Base-by-base conservation (phyloP, 1,139 yeast species). In the Geotrichum fermentans region DNA sequence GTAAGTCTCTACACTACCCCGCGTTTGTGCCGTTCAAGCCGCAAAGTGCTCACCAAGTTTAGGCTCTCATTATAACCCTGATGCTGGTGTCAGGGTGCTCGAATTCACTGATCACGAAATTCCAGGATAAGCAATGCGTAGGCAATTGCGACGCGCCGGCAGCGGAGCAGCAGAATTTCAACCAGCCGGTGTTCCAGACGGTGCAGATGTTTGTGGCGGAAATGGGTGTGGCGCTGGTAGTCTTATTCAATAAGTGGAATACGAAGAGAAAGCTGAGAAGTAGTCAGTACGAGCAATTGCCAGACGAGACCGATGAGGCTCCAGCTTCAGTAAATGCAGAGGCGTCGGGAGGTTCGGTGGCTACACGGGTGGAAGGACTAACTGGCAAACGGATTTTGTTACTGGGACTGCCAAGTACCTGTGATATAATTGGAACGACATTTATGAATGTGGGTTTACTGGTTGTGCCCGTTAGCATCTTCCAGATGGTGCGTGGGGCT, bases 401-500 rank as follows among this genome's bases (percentile, higher is more conserved):
- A 5, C 61, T 78, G 45, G 70, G 86, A 0, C 65, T 83, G 33
- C 94, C 95, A 0, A 79, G 94, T 0, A 62, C 76, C 11, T 83
- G 89, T 64, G 95, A 86, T 63, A 73, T 85, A 49, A 62, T 77
- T 42, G 92, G 83, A 2, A 85, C 95, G 1, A 84, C 94, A 0
- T 66, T 85, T 58, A 75, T 85, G 78, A 83, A 84, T 58, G 65
- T 84, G n/a, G 95, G 94, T 0, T 72, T 86, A 55, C 65, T 84
- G 14, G 79, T 80, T 62, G 80, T 82, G 1, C 94, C 95, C 0
- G 95, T 85, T n/a, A 82, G 90, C 1, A 75, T 85, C 41, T 86
- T 83, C 65, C 95, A 86, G 63, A 86, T 86, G 95, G 80, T 84
- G 13, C 72, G 95, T 56, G 95, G 95, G 3, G 77, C 90, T 0